phyloP scores from a whole-genome alignment of 2,329 filamentous ascomycete genomes.

The Mollisia scopiformis region DNA sequence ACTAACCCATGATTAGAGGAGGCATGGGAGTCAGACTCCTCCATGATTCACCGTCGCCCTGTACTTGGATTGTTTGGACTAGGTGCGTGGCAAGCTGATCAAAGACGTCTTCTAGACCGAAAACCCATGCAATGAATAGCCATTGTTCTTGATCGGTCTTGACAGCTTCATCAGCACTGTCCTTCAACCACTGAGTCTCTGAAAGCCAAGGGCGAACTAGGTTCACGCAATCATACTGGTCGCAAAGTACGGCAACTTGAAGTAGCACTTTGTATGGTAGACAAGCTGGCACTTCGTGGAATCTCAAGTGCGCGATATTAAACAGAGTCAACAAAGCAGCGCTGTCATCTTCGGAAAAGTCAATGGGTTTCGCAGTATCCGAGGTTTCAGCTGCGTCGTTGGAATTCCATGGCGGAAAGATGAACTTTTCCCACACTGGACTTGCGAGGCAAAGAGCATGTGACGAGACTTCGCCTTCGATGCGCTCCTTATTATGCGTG shows the following conservation, averaged over 20 bases:
- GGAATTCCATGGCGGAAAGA: not conserved
- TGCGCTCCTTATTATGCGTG: not conserved
- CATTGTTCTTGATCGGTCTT: not conserved
- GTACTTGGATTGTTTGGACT: too few relatives aligned
- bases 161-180: not conserved
- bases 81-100: not conserved
- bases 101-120: not conserved
- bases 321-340: constrained; percentile 12
- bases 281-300: not conserved
- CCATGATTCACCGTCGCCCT: too few relatives aligned
- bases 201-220: constrained; percentile 10
- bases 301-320: constrained; percentile 14
- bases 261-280: constrained; percentile 5
- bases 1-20: not conserved
- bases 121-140: not conserved
- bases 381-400: not conserved
- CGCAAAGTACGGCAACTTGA: constrained; percentile 11
- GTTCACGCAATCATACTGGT: constrained; percentile 17
- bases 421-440: not conserved
- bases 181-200: not conserved
- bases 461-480: not conserved
- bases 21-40: too few relatives aligned
- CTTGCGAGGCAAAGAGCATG: not conserved
- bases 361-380: not conserved
- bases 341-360: constrained; percentile 13